These are phyloP conservation scores for Gracilaria vermiculophylla DNA, from an alignment of 23 red algal genomes.

Conservation along the genomic window DNA sequence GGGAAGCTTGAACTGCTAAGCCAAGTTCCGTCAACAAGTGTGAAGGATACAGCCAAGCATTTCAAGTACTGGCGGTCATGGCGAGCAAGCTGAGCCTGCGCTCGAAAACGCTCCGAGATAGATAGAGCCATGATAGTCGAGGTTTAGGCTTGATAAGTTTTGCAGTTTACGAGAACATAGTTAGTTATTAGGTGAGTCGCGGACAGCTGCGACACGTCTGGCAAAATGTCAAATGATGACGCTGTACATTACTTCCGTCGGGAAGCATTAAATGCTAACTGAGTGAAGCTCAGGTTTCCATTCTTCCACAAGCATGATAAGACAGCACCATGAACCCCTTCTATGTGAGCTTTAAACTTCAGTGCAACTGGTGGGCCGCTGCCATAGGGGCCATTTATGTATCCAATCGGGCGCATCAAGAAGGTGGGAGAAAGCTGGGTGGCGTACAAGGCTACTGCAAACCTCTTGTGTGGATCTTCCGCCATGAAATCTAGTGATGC, in stretches of 20 bases:
- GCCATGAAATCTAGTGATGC: neutral
- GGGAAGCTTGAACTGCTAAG: constrained; percentile 14
- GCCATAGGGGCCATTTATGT: constrained; percentile 31
- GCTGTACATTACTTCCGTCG: constrained; percentile 20
- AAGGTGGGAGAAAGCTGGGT: constrained; percentile 47
- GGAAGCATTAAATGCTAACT: constrained; percentile 41
- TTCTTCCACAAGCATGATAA: constrained; percentile 49
- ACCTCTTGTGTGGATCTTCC: constrained; percentile 43
- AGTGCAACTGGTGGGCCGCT: constrained; percentile 49
- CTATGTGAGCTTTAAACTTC: constrained; percentile 40
- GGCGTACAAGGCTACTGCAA: constrained; percentile 50
- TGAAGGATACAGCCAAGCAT: constrained; percentile 22
- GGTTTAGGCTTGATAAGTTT: neutral
- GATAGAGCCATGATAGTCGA: neutral
- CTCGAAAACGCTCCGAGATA: neutral
- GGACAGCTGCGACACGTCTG: neutral
- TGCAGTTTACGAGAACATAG: neutral
- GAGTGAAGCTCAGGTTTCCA: constrained; percentile 37
- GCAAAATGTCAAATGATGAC: neutral
- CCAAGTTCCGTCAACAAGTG: constrained; percentile 43
- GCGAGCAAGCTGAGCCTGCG: neutral
- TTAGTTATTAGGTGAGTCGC: neutral
- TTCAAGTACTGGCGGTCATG: constrained; percentile 54
- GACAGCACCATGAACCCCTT: neutral
- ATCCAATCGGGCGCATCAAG: constrained; percentile 48